phyloP scores from a whole-genome alignment of 257 asterid species.

The Phtheirospermum japonicum region DNA sequence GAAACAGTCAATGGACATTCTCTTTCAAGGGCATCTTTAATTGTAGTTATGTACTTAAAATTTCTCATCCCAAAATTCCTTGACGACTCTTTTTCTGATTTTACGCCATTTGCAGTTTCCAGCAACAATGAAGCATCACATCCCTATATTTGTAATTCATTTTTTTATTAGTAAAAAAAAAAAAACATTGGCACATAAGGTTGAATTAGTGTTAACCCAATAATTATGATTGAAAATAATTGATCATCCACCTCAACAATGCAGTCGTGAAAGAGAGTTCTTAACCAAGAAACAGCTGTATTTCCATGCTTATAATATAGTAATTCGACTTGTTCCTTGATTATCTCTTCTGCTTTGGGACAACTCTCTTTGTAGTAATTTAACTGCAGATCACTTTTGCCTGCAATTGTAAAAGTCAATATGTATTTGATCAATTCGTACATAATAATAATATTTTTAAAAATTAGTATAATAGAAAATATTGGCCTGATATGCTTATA shows the following conservation, averaged over 20 bases:
- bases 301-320: constrained; percentile 57
- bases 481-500: no score
- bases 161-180: no score
- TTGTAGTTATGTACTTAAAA: constrained; percentile 55
- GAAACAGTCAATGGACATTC: constrained; percentile 75
- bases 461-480: no score
- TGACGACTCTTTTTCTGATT: constrained; percentile 56
- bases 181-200: no score
- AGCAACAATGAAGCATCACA: constrained; percentile 83
- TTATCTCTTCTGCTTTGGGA: constrained; percentile 67
- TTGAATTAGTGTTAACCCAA: no score
- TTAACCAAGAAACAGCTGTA: constrained; percentile 78
- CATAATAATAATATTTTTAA: no score
- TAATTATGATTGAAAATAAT: neutral
- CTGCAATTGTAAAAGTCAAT: no score
- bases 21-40: constrained; percentile 58
- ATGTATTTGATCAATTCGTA: no score
- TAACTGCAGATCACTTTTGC: constrained; percentile 47
- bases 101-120: constrained; percentile 40
- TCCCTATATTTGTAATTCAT: constrained; percentile 46
- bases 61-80: constrained; percentile 77
- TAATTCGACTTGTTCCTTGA: constrained; percentile 55
- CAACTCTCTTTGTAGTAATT: constrained; percentile 69
- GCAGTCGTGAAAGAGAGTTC: constrained; percentile 90
- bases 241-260: constrained; percentile 50